Base-by-base conservation (phyloP, 176 grass and related monocot species). In the Thalia dealbata region DNA sequence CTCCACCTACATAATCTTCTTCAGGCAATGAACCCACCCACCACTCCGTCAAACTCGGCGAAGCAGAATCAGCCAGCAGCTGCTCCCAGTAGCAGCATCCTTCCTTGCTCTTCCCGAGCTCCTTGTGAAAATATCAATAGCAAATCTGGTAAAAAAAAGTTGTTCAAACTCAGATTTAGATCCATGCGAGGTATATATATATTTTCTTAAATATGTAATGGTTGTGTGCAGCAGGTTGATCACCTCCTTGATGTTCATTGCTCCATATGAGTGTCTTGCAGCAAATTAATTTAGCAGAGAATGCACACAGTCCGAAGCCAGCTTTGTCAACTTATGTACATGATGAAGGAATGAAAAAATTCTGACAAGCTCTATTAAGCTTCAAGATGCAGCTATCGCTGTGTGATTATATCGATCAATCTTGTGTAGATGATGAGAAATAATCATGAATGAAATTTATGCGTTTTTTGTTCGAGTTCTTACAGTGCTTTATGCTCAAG, bases 1-100 rank as follows among this genome's bases (percentile, higher is more conserved):
- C 2, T 26, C 24, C n/a, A n/a, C n/a, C 61, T 19, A 18, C 25
- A 29, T 28, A 8, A 52, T 72, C 52, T 74, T 55, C 32, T 62
- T 32, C 71, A 91, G 88, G 67, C 81, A 27, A 61, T 68, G 11
- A 76, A 73, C 54, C 64, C 82, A 46, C 77, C 81, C 69, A 18
- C 67, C 67, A 83, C 80, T 85, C 82, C 79, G 82, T 79, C 80
- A 70, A 77, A 83, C 75, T 52, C 74, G 29, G 68, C 50, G 80
- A 79, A 82, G 51, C 79, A 67, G 28, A 86, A 75, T 50, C 78
- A 80, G 72, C 72, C 64, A 55, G 26, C 79, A 11, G 74, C 74
- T 56, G 54, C 85, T 51, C 65, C 83, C 9, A 19, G 61, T 10
- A 67, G 43, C 65, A 50, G 61, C 64, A 79, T 48, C 27, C 72